phyloP scores from a whole-genome alignment of 352 stramenopile species.

The Nothophytophthora sp. region DNA sequence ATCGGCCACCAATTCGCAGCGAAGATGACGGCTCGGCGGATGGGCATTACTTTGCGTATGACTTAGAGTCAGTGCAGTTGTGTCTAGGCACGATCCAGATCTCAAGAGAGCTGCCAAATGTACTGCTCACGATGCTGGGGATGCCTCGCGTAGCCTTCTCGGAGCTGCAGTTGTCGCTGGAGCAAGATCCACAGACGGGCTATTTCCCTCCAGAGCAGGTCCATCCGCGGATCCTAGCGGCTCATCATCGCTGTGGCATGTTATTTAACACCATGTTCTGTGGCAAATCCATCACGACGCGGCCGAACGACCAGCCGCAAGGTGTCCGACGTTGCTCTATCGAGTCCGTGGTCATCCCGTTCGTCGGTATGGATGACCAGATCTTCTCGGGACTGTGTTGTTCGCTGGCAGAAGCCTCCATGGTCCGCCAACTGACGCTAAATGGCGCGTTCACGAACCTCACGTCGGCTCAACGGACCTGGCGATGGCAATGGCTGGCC shows the following conservation, averaged over 20 bases:
- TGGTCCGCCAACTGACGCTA: slow-evolving; percentile 17
- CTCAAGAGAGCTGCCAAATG: slow-evolving; percentile 14
- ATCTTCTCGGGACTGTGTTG: slow-evolving; percentile 21
- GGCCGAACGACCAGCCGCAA: slow-evolving; percentile 10
- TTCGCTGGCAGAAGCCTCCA: slow-evolving; percentile 14
- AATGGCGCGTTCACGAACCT: slow-evolving; percentile 19
- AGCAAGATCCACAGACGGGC: slow-evolving; percentile 16
- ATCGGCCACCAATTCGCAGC: background rate
- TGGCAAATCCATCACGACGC: slow-evolving; percentile 12
- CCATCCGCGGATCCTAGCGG: slow-evolving; percentile 4
- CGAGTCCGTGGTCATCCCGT: slow-evolving; percentile 27
- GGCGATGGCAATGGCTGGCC: slow-evolving; percentile 28
- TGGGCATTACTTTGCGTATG: slow-evolving; percentile 33
- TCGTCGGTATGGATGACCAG: slow-evolving; percentile 27
- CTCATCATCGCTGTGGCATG: slow-evolving; percentile 15
- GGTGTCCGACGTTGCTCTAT: slow-evolving; percentile 10
- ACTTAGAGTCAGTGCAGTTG: slow-evolving; percentile 32
- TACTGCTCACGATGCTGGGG: slow-evolving; percentile 15
- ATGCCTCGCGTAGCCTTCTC: slow-evolving; percentile 16
- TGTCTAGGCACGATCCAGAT: slow-evolving; percentile 27
- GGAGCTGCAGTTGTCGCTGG: slow-evolving; percentile 27
- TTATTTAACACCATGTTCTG: slow-evolving; percentile 29
- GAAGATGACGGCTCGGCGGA: slow-evolving; percentile 16
- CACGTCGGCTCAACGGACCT: slow-evolving; percentile 15
- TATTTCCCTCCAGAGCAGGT: slow-evolving; percentile 7